phyloP scores from a whole-genome alignment of 2,329 filamentous ascomycete genomes.

The Penicillium capsulatum region DNA sequence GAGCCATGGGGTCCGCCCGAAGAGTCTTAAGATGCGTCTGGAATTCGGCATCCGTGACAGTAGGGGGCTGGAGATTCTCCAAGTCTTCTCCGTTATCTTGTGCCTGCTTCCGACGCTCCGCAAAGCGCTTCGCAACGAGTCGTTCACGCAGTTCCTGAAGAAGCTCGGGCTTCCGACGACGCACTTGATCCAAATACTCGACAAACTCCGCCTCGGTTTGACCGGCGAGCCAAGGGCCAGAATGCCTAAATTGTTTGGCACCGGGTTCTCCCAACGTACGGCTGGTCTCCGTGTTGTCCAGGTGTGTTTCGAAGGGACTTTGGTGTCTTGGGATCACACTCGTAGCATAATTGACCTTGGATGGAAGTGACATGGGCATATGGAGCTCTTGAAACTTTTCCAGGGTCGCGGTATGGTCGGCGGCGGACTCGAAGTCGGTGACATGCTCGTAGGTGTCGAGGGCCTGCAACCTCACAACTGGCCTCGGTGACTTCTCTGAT shows the following conservation, averaged over 20 bases:
- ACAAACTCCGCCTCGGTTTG: conserved; percentile 55
- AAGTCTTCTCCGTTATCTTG: conserved; percentile 41
- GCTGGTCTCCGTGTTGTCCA: conserved; percentile 46
- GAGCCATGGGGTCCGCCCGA: conserved; percentile 40
- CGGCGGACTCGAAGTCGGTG: conserved; percentile 80
- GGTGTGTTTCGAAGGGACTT: conserved; percentile 40
- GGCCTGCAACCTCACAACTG: conserved; percentile 69
- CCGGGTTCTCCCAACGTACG: conserved; percentile 29
- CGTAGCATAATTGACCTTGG: conserved; percentile 31
- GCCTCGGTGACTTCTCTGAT: conserved; percentile 62
- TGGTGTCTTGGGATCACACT: conserved; percentile 29
- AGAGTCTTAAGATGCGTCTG: conserved; percentile 44
- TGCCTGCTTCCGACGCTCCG: conserved; percentile 36
- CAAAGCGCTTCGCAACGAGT: conserved; percentile 31
- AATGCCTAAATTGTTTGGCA: conserved; percentile 52
- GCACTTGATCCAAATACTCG: conserved; percentile 47
- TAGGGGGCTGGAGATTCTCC: conserved; percentile 24
- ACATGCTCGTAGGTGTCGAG: conserved; percentile 83
- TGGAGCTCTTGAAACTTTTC: conserved; percentile 82
- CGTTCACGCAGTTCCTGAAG: conserved; percentile 36
- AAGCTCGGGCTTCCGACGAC: conserved; percentile 39
- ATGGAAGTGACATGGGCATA: conserved; percentile 60
- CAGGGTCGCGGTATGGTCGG: conserved; percentile 74
- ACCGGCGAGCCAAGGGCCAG: conserved; percentile 56
- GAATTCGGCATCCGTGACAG: conserved; percentile 46